These are phyloP conservation scores for Saturnispora serradocipensis DNA, from an alignment of 805 yeast genomes.

Conservation along the genomic window DNA sequence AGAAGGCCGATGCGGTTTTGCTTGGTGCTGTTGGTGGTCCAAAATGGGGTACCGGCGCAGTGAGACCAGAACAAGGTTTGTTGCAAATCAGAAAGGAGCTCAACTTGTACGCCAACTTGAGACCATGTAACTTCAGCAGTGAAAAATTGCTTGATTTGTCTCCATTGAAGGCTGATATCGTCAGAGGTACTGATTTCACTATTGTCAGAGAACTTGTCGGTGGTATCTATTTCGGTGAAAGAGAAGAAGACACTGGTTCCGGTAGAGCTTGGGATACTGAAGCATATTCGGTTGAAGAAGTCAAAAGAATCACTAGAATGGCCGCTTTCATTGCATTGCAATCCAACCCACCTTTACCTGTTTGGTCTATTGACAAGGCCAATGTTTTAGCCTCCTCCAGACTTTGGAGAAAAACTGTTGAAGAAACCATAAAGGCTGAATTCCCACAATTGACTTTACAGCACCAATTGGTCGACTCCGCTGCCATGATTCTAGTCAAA, in stretches of 20 bases:
- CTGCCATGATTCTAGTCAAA: slow-evolving; percentile 95
- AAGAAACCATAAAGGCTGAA: slow-evolving; percentile 72
- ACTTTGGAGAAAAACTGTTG: slow-evolving; percentile 92
- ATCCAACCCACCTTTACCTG: slow-evolving; percentile 85
- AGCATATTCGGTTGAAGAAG: slow-evolving; percentile 83
- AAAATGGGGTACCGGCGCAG: slow-evolving; percentile 96
- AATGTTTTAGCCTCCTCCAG: slow-evolving; percentile 94
- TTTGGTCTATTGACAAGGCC: slow-evolving; percentile 96
- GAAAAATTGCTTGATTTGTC: slow-evolving; percentile 78
- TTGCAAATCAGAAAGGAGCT: slow-evolving; percentile 90
- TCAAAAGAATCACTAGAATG: slow-evolving; percentile 93
- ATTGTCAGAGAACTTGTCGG: slow-evolving; percentile 97
- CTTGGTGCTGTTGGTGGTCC: slow-evolving; percentile 99
- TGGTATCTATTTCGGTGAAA: slow-evolving; percentile 95
- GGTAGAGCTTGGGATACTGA: slow-evolving; percentile 93
- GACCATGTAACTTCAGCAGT: slow-evolving; percentile 91
- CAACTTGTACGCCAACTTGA: slow-evolving; percentile 87
- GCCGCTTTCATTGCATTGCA: slow-evolving; percentile 96
- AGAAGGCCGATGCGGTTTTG: slow-evolving; percentile 86
- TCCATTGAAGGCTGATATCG: slow-evolving; percentile 79
- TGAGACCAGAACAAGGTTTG: slow-evolving; percentile 96
- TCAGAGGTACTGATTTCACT: slow-evolving; percentile 81
- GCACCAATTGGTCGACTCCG: slow-evolving; percentile 96
- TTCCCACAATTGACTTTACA: slow-evolving; percentile 83
- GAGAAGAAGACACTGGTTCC: slow-evolving; percentile 82